Evolutionary conservation across 805 yeast genomes (phyloP).

Genomic region (Wickerhamomyces strasburgensis): DNA sequence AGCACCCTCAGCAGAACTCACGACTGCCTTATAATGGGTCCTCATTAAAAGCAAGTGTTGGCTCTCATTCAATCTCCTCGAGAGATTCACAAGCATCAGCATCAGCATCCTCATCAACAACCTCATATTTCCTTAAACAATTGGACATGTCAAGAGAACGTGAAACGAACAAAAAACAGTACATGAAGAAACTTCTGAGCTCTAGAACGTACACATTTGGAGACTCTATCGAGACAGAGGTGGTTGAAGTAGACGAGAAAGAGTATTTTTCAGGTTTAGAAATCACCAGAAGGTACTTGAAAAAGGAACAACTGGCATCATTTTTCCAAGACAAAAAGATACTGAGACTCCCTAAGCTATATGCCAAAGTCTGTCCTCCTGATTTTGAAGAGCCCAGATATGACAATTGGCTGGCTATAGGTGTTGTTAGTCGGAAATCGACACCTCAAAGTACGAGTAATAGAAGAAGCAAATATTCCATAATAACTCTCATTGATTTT

Average conservation of each 20-base stretch:
- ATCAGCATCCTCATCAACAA: slow-evolving; percentile 16
- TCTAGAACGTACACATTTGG: slow-evolving; percentile 38
- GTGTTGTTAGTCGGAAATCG: slow-evolving; percentile 57
- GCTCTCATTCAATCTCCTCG: too few species aligned
- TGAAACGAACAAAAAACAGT: slow-evolving; percentile 18
- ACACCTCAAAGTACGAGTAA: slow-evolving; percentile 42
- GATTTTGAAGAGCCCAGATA: slow-evolving; percentile 62
- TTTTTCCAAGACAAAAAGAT: slow-evolving; percentile 47
- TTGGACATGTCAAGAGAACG: slow-evolving; percentile 25
- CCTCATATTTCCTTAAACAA: slow-evolving; percentile 30
- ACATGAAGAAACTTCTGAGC: slow-evolving; percentile 25
- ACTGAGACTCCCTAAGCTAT: slow-evolving; percentile 51
- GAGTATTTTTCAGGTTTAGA: slow-evolving; percentile 43
- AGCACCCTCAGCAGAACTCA: too few species aligned
- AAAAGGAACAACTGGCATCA: slow-evolving; percentile 28
- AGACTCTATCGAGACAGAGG: slow-evolving; percentile 22
- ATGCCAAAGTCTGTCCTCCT: slow-evolving; percentile 67
- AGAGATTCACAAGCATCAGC: too few species aligned
- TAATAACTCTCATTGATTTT: slow-evolving; percentile 65
- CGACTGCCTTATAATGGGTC: too few species aligned
- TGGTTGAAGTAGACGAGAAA: slow-evolving; percentile 34
- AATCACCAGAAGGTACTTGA: slow-evolving; percentile 43
- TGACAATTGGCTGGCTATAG: slow-evolving; percentile 77
- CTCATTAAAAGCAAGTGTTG: too few species aligned
- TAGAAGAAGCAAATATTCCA: slow-evolving; percentile 46